Base-by-base conservation (phyloP, 2,329 filamentous ascomycete genomes). In the Aureobasidium sp. region DNA sequence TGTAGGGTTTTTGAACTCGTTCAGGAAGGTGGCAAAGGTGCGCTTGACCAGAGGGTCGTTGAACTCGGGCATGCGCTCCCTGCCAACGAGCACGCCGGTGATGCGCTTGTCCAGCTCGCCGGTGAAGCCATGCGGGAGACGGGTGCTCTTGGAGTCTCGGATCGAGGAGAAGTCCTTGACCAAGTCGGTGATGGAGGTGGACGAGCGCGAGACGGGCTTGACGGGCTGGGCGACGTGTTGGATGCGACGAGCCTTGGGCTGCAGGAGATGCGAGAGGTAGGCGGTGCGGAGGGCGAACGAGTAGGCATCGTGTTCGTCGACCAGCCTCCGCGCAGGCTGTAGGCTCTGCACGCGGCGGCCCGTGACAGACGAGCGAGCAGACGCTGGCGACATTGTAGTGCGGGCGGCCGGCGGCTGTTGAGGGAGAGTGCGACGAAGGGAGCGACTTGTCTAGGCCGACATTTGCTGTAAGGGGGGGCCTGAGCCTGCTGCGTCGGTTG, bases 21-120 rank as follows among this genome's bases (percentile, higher is more conserved):
- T 96, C 71, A 96, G 87, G 65, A 96, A 96, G 65, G 90, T 89
- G 60, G 90, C 94, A 76, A 99, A 99, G 1, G 90, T 95, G 63
- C 93, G 84, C 76, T 96, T 96, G 65, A 99, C 87, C 27, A 87
- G 79, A n/a, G 89, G 80, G 77, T 99, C 94, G 70, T 88, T 89
- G 75, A 88, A 99, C 69, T 95, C 94, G 15, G 89, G 90, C 70
- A 93, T 82, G 66, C 81, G 85, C 75, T 97, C 94, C 63, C 81
- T 88, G 40, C 92, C 91, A 67, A 87, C 84, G 67, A 97, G 76
- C 55, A 96, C 87, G 33, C 86, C 86, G 61, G 88, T 87, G 71
- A 96, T 83, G 64, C 91, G 83, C 74, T 92, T 93, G 69, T 89
- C 85, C 62, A 90, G 75, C 67, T 84, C 84, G 57, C 78, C 76